Conservation (phyloP, 352 stramenopile species). For the Phytophthora foliorum region DNA sequence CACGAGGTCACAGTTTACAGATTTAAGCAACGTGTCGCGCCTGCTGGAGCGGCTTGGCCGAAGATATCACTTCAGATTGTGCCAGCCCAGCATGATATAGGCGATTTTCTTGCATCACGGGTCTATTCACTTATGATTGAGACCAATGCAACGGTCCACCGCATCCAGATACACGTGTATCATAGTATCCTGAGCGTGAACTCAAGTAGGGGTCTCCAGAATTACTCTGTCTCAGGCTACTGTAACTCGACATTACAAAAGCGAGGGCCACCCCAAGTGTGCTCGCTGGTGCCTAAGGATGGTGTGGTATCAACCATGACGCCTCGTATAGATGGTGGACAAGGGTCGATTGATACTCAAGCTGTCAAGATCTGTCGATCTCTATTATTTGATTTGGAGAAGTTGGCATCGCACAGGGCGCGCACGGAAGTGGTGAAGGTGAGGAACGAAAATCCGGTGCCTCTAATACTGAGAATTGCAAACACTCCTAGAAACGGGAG, state of each 20-base stretch:
- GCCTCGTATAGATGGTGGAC: conserved; percentile 28
- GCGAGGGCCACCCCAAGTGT: conserved; percentile 15
- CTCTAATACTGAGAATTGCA: conserved; percentile 38
- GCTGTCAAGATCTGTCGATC: conserved; percentile 47
- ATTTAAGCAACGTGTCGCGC: conserved; percentile 37
- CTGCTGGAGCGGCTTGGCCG: conserved; percentile 39
- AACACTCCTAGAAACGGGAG: conserved; percentile 18
- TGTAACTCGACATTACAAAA: conserved; percentile 4
- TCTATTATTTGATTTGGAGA: conserved; percentile 54
- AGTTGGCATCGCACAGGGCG: conserved; percentile 38
- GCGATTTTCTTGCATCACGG: conserved; percentile 14
- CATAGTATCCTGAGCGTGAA: conserved; percentile 45
- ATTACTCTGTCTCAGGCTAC: conserved; percentile 33
- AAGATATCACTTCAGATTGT: conserved; percentile 42
- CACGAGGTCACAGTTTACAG: conserved; percentile 42
- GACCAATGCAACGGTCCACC: conserved; percentile 53
- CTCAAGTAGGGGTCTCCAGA: conserved; percentile 37
- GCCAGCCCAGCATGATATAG: conserved; percentile 10
- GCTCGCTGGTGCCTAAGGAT: conserved; percentile 21
- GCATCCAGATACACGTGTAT: conserved; percentile 45
- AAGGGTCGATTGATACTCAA: conserved; percentile 11
- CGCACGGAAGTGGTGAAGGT: conserved; percentile 51
- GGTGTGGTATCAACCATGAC: conserved; percentile 15
- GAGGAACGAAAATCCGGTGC: conserved; percentile 58
- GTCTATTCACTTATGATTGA: conserved; percentile 45